Conservation (phyloP, 352 stramenopile genomes). For the Pythium scleroteichum region DNA sequence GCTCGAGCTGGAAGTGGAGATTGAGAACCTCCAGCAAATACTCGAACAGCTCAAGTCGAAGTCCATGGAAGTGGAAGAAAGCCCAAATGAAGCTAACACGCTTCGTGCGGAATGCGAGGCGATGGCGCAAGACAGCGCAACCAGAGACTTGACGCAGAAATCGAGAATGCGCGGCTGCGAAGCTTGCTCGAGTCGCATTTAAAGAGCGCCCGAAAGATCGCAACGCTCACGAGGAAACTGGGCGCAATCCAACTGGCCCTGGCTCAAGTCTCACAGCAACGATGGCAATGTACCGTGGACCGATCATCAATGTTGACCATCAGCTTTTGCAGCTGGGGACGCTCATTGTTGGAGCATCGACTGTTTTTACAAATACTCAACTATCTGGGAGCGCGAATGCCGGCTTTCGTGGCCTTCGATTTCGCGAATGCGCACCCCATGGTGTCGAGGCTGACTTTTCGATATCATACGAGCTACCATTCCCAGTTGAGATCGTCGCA, state of each 20-base stretch:
- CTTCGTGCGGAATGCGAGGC: background rate
- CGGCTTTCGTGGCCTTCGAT: background rate
- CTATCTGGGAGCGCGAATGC: background rate
- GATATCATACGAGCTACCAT: background rate
- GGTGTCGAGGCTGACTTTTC: background rate
- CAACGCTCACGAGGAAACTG: conserved; percentile 1
- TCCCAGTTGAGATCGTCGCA: background rate
- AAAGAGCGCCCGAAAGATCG: background rate
- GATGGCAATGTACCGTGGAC: background rate
- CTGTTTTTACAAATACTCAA: background rate
- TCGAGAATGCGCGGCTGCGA: conserved; percentile 11
- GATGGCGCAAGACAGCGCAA: conserved; percentile 7
- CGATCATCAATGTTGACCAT: background rate
- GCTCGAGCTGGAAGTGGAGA: background rate
- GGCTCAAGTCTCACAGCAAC: background rate
- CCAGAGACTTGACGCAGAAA: background rate
- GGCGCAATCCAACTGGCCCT: background rate
- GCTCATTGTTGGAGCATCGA: background rate
- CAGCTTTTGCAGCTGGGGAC: background rate
- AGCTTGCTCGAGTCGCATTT: background rate
- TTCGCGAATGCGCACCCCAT: background rate
- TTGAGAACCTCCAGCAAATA: background rate
- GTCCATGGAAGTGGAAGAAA: background rate
- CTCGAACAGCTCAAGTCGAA: background rate
- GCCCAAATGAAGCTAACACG: background rate